Evolutionary conservation across 768 basidiomycete species (phyloP), one percentile per base, ranked within the genome.

Genomic region (Fistulinella prunicolor): DNA sequence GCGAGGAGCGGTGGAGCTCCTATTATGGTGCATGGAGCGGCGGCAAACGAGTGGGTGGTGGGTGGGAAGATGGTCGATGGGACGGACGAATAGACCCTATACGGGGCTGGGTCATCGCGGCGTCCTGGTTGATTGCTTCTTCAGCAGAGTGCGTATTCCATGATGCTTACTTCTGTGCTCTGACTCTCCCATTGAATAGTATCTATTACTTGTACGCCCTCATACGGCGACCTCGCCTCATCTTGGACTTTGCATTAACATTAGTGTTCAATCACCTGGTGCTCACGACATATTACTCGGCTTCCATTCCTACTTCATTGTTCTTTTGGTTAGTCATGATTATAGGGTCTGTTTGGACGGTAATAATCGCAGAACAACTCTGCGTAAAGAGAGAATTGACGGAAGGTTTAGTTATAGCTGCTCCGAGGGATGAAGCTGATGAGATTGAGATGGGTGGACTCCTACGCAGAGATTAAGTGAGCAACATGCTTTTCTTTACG

Each of bases 181-280:
- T 45, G 9, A 60, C 51, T 41, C 42, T 48, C 48, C 47, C 44
- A 42, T 46, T 47, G 37, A 47, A 38, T 52, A 76, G 76, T 59
- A 76, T 95, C 45, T 86, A 85, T 61, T 94, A 85, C 63, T 75
- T 98, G 9, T 98, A 90, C 69, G 77, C 79, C 53, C 76, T 99
- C 61, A 77, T 99, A 65, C 86, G 93, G 39, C 80, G 91, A 39
- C 96, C 96, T 30, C 89, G 95, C 19, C 79, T 95, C 58, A 87
- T 98, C 61, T 85, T 99, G 57, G 96, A 99, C 71, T 96, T 96
- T 69, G 77, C 91, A 9, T 66, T 95, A 50, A 98, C 96, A 0
- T 80, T 98, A 40, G 70, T 89, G 40, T 89, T 95, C 76, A 89
- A 85, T 64, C 96, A 99, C 67, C 73, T 95, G 49, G 85, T 98